phyloP scores from a whole-genome alignment of 2,329 filamentous ascomycete species.

The Capronia epimyces region DNA sequence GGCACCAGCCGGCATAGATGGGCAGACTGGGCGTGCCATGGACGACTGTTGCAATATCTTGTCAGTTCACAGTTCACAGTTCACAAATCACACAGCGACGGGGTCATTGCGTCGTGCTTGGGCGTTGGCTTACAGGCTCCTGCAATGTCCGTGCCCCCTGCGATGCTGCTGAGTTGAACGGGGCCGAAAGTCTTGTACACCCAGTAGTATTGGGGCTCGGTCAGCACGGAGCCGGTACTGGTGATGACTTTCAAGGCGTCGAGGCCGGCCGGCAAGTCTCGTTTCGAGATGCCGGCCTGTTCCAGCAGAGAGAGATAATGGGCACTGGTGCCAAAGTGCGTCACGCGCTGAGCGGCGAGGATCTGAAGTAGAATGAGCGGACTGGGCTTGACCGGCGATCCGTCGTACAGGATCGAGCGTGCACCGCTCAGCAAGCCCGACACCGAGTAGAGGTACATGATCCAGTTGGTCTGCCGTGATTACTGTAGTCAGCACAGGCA shows the following conservation, averaged over 20 bases:
- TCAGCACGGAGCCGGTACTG: slow-evolving; percentile 75
- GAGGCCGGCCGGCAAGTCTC: slow-evolving; percentile 56
- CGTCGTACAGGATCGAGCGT: slow-evolving; percentile 67
- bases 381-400: slow-evolving; percentile 32
- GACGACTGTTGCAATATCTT: slow-evolving; percentile 21
- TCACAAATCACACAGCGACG: background rate
- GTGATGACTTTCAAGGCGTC: slow-evolving; percentile 56
- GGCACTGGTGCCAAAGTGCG: slow-evolving; percentile 68
- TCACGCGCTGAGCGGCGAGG: slow-evolving; percentile 52
- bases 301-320: slow-evolving; percentile 70
- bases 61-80: background rate
- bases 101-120: too few species aligned
- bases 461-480: slow-evolving; percentile 68
- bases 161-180: slow-evolving; percentile 53
- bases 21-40: slow-evolving; percentile 62
- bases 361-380: slow-evolving; percentile 1
- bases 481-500: background rate
- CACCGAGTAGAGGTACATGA: slow-evolving; percentile 66
- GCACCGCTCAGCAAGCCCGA: slow-evolving; percentile 55
- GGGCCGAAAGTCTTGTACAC: slow-evolving; percentile 65
- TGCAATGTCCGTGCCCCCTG: slow-evolving; percentile 32
- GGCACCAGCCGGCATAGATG: slow-evolving; percentile 55
- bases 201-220: slow-evolving; percentile 73
- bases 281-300: slow-evolving; percentile 58
- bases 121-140: slow-evolving; percentile 60